Evolutionary conservation across 2,329 filamentous ascomycete species (phyloP).

Genomic region (Beauveria caledonica): DNA sequence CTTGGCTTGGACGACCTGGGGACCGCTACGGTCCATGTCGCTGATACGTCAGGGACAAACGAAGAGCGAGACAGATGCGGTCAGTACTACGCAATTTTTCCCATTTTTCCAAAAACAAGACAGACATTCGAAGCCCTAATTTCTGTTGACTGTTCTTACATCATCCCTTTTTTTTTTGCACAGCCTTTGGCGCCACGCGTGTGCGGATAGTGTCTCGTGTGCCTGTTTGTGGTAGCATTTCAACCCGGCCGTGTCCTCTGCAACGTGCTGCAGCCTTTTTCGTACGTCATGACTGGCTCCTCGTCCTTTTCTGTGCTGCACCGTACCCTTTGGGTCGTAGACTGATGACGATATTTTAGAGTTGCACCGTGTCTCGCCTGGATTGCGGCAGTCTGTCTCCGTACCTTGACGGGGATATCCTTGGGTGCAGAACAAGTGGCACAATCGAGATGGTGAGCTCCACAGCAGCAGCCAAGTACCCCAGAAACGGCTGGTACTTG

Average conservation of each 20-base stretch:
- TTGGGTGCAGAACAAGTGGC: neutral
- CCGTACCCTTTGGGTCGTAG: too few species aligned
- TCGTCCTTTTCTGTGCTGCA: too few species aligned
- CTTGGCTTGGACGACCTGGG: neutral
- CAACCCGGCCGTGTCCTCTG: neutral
- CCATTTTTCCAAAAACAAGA: neutral
- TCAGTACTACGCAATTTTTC: neutral
- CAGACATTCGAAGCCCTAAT: neutral
- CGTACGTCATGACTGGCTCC: too few species aligned
- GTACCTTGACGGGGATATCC: neutral
- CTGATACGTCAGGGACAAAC: neutral
- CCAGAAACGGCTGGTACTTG: neutral
- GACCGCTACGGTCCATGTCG: neutral
- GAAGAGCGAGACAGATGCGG: neutral
- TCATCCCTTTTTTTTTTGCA: neutral
- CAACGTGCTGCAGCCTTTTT: neutral
- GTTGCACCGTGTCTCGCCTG: neutral
- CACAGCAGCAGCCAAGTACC: neutral
- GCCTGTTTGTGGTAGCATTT: neutral
- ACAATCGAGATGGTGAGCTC: conserved; percentile 6
- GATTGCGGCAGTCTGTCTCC: neutral
- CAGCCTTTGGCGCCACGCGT: too few species aligned
- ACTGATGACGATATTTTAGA: too few species aligned
- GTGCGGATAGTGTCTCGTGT: neutral
- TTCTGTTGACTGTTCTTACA: neutral